Evolutionary conservation across 73 alveolate species (phyloP).

Genomic region (Effrenium voratum): DNA sequence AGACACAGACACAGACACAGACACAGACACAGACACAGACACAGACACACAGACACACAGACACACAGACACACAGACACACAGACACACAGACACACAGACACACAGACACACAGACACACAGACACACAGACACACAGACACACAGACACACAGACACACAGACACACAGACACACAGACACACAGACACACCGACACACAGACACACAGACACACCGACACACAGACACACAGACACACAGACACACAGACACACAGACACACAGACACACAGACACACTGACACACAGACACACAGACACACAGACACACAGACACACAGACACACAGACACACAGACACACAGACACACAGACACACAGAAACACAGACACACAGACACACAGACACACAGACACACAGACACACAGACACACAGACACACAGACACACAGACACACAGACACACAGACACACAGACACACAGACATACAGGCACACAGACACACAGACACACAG

Average conservation of each 20-base stretch:
- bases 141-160: neutral
- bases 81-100: neutral
- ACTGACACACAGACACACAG: neutral
- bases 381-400: slow-evolving; percentile 4
- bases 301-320: neutral
- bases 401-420: slow-evolving; percentile 4
- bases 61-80: neutral
- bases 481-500: neutral
- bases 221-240: no score
- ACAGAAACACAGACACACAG: no score
- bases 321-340: slow-evolving; percentile 4
- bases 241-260: neutral
- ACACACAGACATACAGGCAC: neutral
- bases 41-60: neutral
- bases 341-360: slow-evolving; percentile 4
- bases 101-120: neutral
- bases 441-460: neutral
- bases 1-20: neutral
- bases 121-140: neutral
- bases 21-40: neutral
- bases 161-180: neutral
- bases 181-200: no score
- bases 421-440: slow-evolving; percentile 4
- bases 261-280: neutral
- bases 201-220: no score